A percentile compares a stretch with the other conserved stretches of the same genome.
Evolutionary conservation across 352 stramenopile species (phyloP).

Genomic region (Phytophthora pluvialis): DNA sequence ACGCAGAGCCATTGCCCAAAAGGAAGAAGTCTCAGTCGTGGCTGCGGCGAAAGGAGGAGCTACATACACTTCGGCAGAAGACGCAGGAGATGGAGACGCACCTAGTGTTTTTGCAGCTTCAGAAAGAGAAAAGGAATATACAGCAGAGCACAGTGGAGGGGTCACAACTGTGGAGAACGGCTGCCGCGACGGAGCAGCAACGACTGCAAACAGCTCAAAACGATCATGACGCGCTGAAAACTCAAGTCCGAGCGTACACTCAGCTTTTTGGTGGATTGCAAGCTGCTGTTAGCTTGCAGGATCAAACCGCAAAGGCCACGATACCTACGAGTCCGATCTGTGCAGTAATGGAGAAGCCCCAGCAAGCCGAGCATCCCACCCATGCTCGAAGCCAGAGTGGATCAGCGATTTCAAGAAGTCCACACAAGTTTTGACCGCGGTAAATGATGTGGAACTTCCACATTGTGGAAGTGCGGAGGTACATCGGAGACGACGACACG

Average conservation of each 20-base stretch:
- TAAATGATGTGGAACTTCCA: not conserved
- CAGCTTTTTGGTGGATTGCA: not conserved
- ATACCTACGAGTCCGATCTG: not conserved
- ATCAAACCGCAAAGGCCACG: too few relatives aligned
- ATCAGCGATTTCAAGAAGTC: not conserved
- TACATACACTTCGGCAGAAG: constrained; percentile 3
- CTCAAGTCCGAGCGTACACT: not conserved
- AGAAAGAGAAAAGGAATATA: not conserved
- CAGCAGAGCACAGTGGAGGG: not conserved
- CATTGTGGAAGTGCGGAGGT: not conserved
- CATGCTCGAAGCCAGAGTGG: constrained; percentile 7
- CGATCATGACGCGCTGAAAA: not conserved
- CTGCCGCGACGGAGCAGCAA: not conserved
- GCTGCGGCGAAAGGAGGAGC: constrained; percentile 10
- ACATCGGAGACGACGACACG: not conserved
- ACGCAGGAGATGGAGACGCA: constrained; percentile 4
- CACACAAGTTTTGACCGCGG: not conserved
- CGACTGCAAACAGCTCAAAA: not conserved
- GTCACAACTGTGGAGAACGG: not conserved
- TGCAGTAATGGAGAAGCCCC: not conserved
- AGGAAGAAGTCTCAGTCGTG: constrained; percentile 10
- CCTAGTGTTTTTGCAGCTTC: not conserved
- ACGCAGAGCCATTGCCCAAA: not conserved
- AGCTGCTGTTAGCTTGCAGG: not conserved
- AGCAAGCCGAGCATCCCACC: not conserved